phyloP scores from a whole-genome alignment of 2,329 filamentous ascomycete species.

The Phaeosphaeriaceae sp. region DNA sequence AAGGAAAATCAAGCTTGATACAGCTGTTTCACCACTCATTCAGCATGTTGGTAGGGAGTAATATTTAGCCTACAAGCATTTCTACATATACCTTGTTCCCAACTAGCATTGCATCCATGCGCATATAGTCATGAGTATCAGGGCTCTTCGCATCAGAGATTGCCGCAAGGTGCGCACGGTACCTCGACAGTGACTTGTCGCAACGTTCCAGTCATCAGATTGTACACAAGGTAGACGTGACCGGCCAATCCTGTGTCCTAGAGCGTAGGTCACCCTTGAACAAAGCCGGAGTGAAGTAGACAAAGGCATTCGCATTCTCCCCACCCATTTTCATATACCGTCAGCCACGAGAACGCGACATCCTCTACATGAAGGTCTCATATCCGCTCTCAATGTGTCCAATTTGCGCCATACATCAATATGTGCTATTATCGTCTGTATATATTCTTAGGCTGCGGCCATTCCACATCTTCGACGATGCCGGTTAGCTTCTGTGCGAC shows the following conservation, averaged over 20 bases:
- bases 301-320: not conserved
- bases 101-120: not conserved
- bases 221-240: not conserved
- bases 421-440: conserved; percentile 55
- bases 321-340: not conserved
- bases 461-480: conserved; percentile 42
- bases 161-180: not conserved
- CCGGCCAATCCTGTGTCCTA: not conserved
- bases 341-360: not conserved
- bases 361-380: not conserved
- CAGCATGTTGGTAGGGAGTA: not conserved
- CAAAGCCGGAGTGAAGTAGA: not conserved
- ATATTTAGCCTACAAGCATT: not conserved
- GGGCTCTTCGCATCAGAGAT: not conserved
- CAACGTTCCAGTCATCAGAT: not conserved
- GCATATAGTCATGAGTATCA: not conserved
- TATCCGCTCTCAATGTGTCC: conserved; percentile 4
- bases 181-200: not conserved
- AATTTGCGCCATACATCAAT: not conserved
- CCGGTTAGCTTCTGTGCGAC: conserved; percentile 46
- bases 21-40: not conserved
- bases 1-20: conserved; percentile 13
- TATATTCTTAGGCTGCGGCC: conserved; percentile 53
- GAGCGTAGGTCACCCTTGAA: not conserved
- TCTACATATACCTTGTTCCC: not conserved